Percentiles rank a stretch among this genome's conserved stretches.
phyloP scores from a whole-genome alignment of 192 early-diverging fungal species.

The Backusella macrospora region DNA sequence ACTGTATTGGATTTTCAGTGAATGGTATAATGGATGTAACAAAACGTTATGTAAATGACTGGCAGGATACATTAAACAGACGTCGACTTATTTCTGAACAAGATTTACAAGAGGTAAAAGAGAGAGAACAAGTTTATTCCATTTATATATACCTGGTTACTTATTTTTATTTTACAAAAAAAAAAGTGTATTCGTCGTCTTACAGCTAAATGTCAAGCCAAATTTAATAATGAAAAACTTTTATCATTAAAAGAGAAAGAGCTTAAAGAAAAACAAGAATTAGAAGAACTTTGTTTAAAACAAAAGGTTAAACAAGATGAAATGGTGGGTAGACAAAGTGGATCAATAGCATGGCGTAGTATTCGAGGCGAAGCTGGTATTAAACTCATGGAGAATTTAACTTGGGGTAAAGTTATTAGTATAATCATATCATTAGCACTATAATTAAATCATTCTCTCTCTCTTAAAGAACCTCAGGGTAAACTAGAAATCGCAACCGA shows the following conservation, averaged over 20 bases:
- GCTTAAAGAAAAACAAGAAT: slow-evolving; percentile 29
- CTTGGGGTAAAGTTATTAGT: neutral
- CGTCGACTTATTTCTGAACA: slow-evolving; percentile 31
- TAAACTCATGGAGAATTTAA: slow-evolving; percentile 1
- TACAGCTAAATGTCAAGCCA: neutral
- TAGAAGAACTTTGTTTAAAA: slow-evolving; percentile 18
- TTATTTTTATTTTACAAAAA: neutral
- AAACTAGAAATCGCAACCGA: neutral
- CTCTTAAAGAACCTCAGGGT: neutral
- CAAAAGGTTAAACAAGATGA: slow-evolving; percentile 10
- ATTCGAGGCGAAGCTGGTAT: neutral
- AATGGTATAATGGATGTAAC: slow-evolving; percentile 55
- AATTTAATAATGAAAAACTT: neutral
- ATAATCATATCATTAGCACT: neutral
- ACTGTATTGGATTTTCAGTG: slow-evolving; percentile 50
- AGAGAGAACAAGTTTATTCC: neutral
- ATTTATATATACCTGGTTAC: neutral
- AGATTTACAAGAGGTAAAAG: slow-evolving; percentile 17
- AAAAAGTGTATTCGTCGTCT: slow-evolving; percentile 3
- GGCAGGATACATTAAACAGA: slow-evolving; percentile 31
- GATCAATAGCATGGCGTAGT: slow-evolving; percentile 18
- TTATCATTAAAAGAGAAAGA: slow-evolving; percentile 2
- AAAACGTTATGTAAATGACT: slow-evolving; percentile 49
- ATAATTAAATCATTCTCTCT: neutral
- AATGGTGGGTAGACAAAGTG: slow-evolving; percentile 39